Evolutionary conservation across 2,329 filamentous ascomycete species (phyloP), one percentile per base, ranked within the genome.

Genomic region (Pseudogymnoascus verrucosus): DNA sequence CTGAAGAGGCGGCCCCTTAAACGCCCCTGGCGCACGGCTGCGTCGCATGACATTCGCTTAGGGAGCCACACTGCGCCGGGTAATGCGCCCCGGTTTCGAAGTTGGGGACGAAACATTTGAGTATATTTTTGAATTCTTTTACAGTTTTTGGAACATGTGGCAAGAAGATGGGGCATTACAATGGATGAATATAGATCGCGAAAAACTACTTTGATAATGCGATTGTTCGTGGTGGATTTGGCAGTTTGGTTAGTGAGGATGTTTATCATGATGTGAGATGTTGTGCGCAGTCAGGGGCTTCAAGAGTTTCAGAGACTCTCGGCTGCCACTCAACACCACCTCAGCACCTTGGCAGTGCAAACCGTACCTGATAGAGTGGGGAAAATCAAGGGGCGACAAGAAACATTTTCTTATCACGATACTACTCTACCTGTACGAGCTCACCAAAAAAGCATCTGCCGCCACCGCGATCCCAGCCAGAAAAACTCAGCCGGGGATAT

Each of bases 11-110:
- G 51, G 51, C 51, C 51, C 51, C 51, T 57, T 57, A 57, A 34
- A 57, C 51, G 28, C 51, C 51, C 51, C 51, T 57, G 51, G 51
- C 51, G 51, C 51, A 57, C 51, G 51, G 28, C 28, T 57, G 28
- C 4, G 47, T 57, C 51, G 51, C 51, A 57, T 57, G 28, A 57
- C n/a, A 16, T 19, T 57, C 51, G 51, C 51, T 57, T 57, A 57
- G 28, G 51, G 16, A 36, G 12, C 10, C 28, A 57, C 28, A 16
- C 28, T 34, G 10, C 51, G 51, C 51, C 28, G 51, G 51, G 51
- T 57, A 57, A 57, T 57, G 16, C 28, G 51, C 28, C 51, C 51
- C 51, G 28, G 51, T 57, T 57, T 57, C 51, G 51, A 57, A 57
- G 26, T 34, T 34, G 51, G 10, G 8, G 51, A 57, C 51, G 51